Evolutionary conservation across 306 rosid species (phyloP).

Genomic region (Ammopiptanthus mongolicus): DNA sequence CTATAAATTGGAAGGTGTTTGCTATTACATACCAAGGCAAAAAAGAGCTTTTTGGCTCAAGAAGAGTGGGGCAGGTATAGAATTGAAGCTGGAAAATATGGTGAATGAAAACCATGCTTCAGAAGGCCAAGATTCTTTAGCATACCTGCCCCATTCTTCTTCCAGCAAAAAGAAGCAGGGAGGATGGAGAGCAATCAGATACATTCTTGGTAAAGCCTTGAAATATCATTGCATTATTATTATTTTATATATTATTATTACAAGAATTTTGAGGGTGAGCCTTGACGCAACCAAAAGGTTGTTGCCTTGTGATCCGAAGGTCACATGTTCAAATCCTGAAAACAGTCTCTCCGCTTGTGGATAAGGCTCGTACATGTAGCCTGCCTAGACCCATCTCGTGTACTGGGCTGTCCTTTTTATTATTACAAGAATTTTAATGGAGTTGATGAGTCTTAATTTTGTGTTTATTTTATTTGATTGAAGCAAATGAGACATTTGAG

Average conservation of each 20-base stretch:
- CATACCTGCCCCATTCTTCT: constrained; percentile 16
- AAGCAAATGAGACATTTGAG: constrained; percentile 72
- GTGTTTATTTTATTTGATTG: not conserved
- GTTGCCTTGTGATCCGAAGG: too few relatives aligned
- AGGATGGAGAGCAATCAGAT: constrained; percentile 53
- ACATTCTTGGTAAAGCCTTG: constrained; percentile 37
- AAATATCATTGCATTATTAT: not conserved
- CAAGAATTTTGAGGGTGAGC: too few relatives aligned
- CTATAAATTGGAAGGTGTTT: constrained; percentile 36
- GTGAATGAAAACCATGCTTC: constrained; percentile 10
- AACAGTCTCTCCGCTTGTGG: too few relatives aligned
- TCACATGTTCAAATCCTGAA: too few relatives aligned
- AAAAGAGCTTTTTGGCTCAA: not conserved
- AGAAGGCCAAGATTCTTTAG: constrained; percentile 1
- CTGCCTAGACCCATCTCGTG: too few relatives aligned
- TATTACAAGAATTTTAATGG: not conserved
- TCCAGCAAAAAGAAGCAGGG: constrained; percentile 19
- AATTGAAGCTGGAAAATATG: not conserved
- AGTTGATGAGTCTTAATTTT: not conserved
- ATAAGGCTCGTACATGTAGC: too few relatives aligned
- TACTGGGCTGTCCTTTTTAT: too few relatives aligned
- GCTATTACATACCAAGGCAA: not conserved
- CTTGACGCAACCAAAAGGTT: too few relatives aligned
- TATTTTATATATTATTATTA: not conserved
- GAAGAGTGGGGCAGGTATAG: not conserved